Percentiles rank a stretch among this genome's conserved stretches.
These are phyloP conservation scores for Quercus ilex DNA, from an alignment of 306 rosid species.

Conservation along the genomic window DNA sequence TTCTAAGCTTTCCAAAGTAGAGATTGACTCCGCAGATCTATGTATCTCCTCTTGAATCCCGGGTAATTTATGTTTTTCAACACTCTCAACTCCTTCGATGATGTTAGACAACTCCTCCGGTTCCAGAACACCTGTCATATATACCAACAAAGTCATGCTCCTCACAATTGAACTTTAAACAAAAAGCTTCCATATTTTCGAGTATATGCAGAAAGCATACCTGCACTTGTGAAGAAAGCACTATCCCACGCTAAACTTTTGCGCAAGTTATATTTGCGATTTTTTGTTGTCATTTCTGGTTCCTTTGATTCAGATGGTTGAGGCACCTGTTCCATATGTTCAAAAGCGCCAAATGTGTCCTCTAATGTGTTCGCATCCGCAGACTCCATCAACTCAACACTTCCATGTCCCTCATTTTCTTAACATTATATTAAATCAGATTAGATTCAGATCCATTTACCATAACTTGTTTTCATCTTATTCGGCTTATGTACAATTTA, in stretches of 20 bases:
- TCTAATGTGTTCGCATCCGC: constrained; percentile 42
- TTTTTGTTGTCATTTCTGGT: constrained; percentile 38
- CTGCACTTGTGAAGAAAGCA: constrained; percentile 93
- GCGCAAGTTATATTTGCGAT: constrained; percentile 77
- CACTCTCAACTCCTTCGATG: constrained; percentile 67
- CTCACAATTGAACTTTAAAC: not conserved
- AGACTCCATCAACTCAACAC: constrained; percentile 33
- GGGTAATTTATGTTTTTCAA: constrained; percentile 43
- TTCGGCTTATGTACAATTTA: no score
- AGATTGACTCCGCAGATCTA: constrained; percentile 68
- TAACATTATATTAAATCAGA: constrained; percentile 5
- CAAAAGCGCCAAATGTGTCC: constrained; percentile 34
- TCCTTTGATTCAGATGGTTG: constrained; percentile 43
- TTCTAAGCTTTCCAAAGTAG: constrained; percentile 65
- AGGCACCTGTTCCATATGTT: constrained; percentile 45
- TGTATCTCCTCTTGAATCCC: constrained; percentile 67
- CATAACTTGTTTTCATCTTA: no score
- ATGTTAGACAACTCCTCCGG: constrained; percentile 80
- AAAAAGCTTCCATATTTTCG: not conserved
- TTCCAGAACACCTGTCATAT: constrained; percentile 71
- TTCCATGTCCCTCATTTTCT: constrained; percentile 42
- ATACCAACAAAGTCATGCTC: constrained; percentile 14
- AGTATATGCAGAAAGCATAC: constrained; percentile 32
- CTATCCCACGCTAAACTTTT: constrained; percentile 96
- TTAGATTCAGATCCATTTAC: not conserved